Base-by-base conservation (phyloP, 768 basidiomycete genomes). In the Psilocybe subaeruginosa region DNA sequence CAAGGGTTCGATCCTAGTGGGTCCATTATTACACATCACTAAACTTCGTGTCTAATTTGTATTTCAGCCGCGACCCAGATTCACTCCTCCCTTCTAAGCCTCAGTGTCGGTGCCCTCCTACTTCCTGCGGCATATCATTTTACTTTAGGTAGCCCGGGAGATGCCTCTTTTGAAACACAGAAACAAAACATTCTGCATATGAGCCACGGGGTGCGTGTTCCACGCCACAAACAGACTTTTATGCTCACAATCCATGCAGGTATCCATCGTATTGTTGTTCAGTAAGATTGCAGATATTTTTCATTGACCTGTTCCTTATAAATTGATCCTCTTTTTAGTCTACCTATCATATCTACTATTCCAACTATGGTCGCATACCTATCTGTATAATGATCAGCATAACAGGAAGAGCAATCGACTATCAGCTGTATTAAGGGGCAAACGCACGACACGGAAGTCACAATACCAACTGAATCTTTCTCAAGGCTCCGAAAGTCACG, bases 31-130 rank as follows among this genome's bases (percentile, higher is more conserved):
- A 2, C 51, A 55, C 2, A 8, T 62, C 37, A 19, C 14, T 50
- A 1, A 27, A 2, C 39, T 35, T 54, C 31, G 14, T 52, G 41
- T 6, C 12, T 45, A 57, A 9, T 45, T 23, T 27, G 39, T 58
- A 46, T 45, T 47, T 3, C 59, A 91, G 90, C 86, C 31, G 85
- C 91, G 0, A 88, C 87, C 1, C 89, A 92, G 64, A 72, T 92
- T 43, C 88, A 92, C 56, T 89, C 90, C 1, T 87, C 90, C 1
- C 76, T 94, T 37, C 73, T 94, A 19, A 88, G 83, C 54, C 80
- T 93, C 59, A 91, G 90, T 60, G 92, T 93, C 16, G 87, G 89
- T 9, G 92, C 88, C 7, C 79, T 94, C n/a, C 77, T 93, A 8
- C 71, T 94, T 4, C 92, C 92, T 2, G 87, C 87, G 2, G 93